Evolutionary conservation across 2,329 filamentous ascomycete genomes (phyloP), one percentile per base, ranked within the genome.

Genomic region (Hymenoscyphus salicellus): DNA sequence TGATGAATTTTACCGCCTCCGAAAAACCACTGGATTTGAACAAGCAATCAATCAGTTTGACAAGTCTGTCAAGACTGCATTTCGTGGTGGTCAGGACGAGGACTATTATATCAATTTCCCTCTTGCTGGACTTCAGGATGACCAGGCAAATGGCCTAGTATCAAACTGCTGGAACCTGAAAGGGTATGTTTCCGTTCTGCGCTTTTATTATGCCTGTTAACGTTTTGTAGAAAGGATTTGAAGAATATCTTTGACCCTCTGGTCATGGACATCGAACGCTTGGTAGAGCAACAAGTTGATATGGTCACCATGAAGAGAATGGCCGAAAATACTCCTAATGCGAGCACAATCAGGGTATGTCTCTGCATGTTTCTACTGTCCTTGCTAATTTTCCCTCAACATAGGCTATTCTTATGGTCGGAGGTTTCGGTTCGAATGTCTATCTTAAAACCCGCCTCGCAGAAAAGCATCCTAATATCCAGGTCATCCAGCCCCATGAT

Each of bases 241-340:
- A 63, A 83, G 83, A 63, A 90, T 87, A 26, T 79, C 75, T 65
- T 71, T 73, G 3, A 72, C 52, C 79, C 79, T 80, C 26, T 79
- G 74, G 60, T 78, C 75, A 0, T 72, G 72, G 0, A 79, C 79
- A 58, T 70, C 81, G 11, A 75, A 77, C 41, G 74, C 71, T 38
- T 81, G 8, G 75, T 83, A 1, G 67, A 77, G 16, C 75, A 79
- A 61, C 78, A 82, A 41, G 77, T 81, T 65, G 72, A 77, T 30
- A 68, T 80, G 6, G 78, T 82, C 56, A 78, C 76, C 1, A 77
- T 77, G 2, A 69, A 66, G 28, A 38, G 66, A 46, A 11, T 63
- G 3, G 16, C 11, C 8, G 64, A 80, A 71, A 69, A 79, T 69
- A 76, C 84, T 75, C 75, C 82, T 60, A 68, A 73, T 1, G 74